Percentiles rank a stretch among this genome's conserved stretches.
Conservation (phyloP, 2,329 filamentous ascomycete species). For the Aureobasidium sp. region DNA sequence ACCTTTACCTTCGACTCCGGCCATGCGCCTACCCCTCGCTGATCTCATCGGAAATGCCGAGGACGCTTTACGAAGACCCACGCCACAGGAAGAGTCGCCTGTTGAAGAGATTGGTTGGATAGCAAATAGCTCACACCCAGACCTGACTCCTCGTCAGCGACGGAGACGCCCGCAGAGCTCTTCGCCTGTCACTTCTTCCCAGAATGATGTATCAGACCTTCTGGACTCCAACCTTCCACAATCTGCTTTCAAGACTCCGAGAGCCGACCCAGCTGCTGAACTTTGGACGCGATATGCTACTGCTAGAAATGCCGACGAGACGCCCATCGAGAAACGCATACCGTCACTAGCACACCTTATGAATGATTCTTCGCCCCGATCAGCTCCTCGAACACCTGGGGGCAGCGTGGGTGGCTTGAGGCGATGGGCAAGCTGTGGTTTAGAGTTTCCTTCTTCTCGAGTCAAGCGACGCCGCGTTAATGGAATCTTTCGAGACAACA, state of each 20-base stretch:
- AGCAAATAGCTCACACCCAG: constrained; percentile 35
- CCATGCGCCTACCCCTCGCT: constrained; percentile 51
- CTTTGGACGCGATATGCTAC: constrained; percentile 40
- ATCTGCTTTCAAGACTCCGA: constrained; percentile 33
- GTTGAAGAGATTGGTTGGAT: constrained; percentile 57
- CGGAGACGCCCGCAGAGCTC: constrained; percentile 42
- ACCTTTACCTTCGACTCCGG: constrained; percentile 50
- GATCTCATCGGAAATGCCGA: constrained; percentile 56
- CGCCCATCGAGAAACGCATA: constrained; percentile 29
- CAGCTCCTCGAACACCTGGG: constrained; percentile 34
- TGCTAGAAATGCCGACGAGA: constrained; percentile 32
- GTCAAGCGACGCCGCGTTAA: constrained; percentile 36
- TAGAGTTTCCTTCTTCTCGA: constrained; percentile 39
- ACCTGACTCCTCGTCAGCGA: constrained; percentile 37
- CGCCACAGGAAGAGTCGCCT: constrained; percentile 46
- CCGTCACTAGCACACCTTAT: constrained; percentile 39
- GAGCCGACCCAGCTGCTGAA: constrained; percentile 41
- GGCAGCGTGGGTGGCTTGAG: constrained; percentile 41
- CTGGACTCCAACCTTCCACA: constrained; percentile 22
- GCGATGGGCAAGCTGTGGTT: constrained; percentile 45
- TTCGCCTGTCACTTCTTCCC: constrained; percentile 35
- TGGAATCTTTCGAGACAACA: constrained; percentile 27
- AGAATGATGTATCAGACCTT: constrained; percentile 29
- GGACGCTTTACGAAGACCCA: constrained; percentile 42
- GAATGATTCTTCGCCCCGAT: constrained; percentile 40